A percentile compares a stretch with the other conserved stretches of the same genome.
Evolutionary conservation across 208 protist species (phyloP).

Genomic region (Trypanosoma scelopori): DNA sequence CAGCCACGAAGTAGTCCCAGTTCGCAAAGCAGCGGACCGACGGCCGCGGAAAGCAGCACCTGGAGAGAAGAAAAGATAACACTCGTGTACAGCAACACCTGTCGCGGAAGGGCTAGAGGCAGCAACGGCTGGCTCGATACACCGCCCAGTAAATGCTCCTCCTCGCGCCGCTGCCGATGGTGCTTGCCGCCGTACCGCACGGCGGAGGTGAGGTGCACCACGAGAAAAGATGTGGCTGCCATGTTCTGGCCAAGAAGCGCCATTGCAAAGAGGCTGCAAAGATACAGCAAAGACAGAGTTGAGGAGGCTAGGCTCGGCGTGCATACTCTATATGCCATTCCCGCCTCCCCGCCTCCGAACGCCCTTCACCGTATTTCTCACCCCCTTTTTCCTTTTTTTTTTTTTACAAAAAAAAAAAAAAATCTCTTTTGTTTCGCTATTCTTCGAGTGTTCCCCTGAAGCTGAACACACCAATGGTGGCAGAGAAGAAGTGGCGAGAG

Average conservation of each 20-base stretch:
- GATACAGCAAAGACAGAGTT: conserved; percentile 5
- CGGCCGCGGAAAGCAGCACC: not conserved
- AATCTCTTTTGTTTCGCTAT: too few species aligned
- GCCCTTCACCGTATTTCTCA: too few species aligned
- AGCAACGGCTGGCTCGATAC: not conserved
- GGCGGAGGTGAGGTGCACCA: not conserved
- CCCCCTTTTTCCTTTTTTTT: too few species aligned
- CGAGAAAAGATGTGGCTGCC: conserved; percentile 7
- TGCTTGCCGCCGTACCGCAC: conserved; percentile 1
- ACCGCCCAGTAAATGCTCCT: not conserved
- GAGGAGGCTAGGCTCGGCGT: not conserved
- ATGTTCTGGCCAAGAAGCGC: conserved; percentile 23
- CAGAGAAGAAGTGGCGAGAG: too few species aligned
- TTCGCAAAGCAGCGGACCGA: not conserved
- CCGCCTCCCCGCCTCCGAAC: too few species aligned
- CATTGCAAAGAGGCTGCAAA: conserved; percentile 11
- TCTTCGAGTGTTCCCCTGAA: too few species aligned
- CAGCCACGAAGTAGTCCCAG: not conserved
- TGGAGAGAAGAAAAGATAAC: conserved; percentile 3
- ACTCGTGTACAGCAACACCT: conserved; percentile 3
- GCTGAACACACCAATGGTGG: too few species aligned
- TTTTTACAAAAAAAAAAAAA: too few species aligned
- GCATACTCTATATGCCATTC: not conserved
- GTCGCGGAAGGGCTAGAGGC: not conserved
- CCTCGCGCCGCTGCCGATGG: not conserved